Percentiles rank a stretch among this genome's conserved stretches.
Conservation (phyloP, 352 stramenopile species). For the Phytophthora citrophthora region DNA sequence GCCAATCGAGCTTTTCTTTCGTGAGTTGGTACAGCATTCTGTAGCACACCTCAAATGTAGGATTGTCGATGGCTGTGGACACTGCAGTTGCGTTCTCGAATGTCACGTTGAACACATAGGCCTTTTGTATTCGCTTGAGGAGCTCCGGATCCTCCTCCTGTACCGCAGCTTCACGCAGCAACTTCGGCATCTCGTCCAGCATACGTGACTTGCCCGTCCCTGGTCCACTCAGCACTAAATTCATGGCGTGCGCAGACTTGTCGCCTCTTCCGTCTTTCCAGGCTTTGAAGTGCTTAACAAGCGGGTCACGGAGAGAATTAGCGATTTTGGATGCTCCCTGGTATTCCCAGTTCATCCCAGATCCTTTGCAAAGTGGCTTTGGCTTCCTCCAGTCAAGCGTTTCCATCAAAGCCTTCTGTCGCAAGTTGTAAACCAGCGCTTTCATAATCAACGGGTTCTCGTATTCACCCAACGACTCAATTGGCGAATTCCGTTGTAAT, state of each 20-base stretch:
- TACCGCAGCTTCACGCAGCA: slow-evolving; percentile 24
- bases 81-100: neutral
- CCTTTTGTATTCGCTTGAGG: slow-evolving; percentile 3
- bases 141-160: slow-evolving; percentile 6
- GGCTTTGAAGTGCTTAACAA: slow-evolving; percentile 6
- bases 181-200: slow-evolving; percentile 35
- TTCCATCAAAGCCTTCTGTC: neutral
- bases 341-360: neutral
- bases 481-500: too few species aligned
- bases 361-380: neutral
- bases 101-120: slow-evolving; percentile 9
- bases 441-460: too few species aligned
- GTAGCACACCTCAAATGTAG: neutral
- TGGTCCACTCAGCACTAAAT: slow-evolving; percentile 19
- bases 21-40: neutral
- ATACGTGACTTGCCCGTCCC: slow-evolving; percentile 31
- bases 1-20: neutral
- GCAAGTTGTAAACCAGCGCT: neutral
- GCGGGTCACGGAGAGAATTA: neutral
- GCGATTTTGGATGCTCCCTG: slow-evolving; percentile 1
- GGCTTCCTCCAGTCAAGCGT: slow-evolving; percentile 22
- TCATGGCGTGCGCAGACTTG: slow-evolving; percentile 17
- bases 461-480: too few species aligned
- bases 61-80: neutral
- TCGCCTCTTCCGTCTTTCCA: neutral